Evolutionary conservation across 1,284 basidiomycete genomes (phyloP).

Genomic region (Tremellales sp.): DNA sequence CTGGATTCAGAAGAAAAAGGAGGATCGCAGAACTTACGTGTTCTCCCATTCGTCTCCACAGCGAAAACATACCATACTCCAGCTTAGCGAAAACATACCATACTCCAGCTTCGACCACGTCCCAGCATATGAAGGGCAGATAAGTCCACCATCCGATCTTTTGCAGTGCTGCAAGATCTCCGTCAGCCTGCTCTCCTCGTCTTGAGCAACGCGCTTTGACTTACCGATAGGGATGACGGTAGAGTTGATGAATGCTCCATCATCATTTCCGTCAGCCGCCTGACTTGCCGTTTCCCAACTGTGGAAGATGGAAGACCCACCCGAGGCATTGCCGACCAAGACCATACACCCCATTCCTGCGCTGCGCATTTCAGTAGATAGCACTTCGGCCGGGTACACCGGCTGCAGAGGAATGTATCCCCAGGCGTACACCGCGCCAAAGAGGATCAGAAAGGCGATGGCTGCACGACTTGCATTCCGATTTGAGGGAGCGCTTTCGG

Average conservation of each 20-base stretch:
- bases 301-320: conserved; percentile 10
- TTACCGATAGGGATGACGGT: conserved; percentile 24
- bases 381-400: conserved; percentile 14
- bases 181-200: too few relatives aligned
- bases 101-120: conserved; percentile 15
- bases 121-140: conserved; percentile 26
- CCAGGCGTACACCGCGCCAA: conserved; percentile 15
- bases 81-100: conserved; percentile 25
- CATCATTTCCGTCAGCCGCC: not conserved
- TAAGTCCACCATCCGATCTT: conserved; percentile 23
- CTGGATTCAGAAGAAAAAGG: not conserved
- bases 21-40: conserved; percentile 10
- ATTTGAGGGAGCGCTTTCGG: conserved; percentile 4
- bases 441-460: conserved; percentile 23
- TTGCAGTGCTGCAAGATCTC: conserved; percentile 6
- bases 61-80: conserved; percentile 24
- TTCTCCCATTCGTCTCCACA: conserved; percentile 22
- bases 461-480: conserved; percentile 15
- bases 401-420: conserved; percentile 17
- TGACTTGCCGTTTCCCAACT: not conserved
- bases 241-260: conserved; percentile 19
- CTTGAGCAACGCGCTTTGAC: not conserved
- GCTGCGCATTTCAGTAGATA: conserved; percentile 16
- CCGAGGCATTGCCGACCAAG: conserved; percentile 14
- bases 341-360: conserved; percentile 24